These are phyloP conservation scores for Apiospora malaysiana DNA, from an alignment of 2,329 filamentous ascomycete genomes.

Conservation along the genomic window DNA sequence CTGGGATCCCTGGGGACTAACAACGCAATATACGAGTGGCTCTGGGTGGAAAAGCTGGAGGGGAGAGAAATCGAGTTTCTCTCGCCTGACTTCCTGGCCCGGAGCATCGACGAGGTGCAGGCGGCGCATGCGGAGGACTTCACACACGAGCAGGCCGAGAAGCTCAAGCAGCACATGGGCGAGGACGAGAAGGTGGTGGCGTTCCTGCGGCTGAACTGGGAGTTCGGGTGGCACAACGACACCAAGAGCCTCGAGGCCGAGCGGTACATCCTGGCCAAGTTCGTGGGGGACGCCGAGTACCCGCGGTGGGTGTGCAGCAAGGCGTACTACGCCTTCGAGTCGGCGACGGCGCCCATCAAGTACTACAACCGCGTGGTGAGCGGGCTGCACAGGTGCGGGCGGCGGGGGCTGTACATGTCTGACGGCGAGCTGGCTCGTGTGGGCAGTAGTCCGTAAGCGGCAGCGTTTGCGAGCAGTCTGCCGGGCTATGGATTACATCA, in stretches of 20 bases:
- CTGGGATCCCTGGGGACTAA: background rate
- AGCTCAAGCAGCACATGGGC: background rate
- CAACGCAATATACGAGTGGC: background rate
- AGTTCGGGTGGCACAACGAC: background rate
- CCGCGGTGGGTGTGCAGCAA: slow-evolving; percentile 14
- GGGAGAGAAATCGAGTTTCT: background rate
- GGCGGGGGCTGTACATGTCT: slow-evolving; percentile 6
- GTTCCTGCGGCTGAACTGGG: slow-evolving; percentile 14
- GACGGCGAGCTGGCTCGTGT: slow-evolving; percentile 1
- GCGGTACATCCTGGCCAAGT: slow-evolving; percentile 11
- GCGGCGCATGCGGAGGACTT: background rate
- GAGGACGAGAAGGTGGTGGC: background rate
- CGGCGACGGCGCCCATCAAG: slow-evolving; percentile 7
- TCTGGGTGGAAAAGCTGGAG: background rate
- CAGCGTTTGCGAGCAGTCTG: background rate
- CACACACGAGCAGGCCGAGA: background rate
- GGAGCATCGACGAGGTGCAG: background rate
- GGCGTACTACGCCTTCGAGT: slow-evolving; percentile 14
- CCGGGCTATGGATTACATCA: background rate
- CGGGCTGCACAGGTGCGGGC: slow-evolving; percentile 2
- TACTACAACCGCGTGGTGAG: slow-evolving; percentile 17
- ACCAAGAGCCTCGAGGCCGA: background rate
- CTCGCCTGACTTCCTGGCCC: background rate
- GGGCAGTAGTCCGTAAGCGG: background rate
- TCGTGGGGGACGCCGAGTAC: background rate